Conservation (phyloP, 805 yeast species). For the Lachancea kluyveri region DNA sequence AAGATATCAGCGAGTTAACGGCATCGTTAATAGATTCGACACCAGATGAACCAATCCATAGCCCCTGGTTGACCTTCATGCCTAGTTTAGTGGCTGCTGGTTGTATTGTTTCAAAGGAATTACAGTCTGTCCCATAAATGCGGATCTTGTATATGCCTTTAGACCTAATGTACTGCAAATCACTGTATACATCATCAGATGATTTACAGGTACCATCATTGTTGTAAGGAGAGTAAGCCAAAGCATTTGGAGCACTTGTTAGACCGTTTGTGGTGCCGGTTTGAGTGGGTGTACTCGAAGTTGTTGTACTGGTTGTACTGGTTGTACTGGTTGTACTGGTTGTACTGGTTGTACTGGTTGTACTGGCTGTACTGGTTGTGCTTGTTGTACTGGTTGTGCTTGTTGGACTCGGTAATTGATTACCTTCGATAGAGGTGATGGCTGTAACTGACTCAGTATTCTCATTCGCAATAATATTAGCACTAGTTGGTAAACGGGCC, state of each 20-base stretch:
- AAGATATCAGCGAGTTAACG: constrained; percentile 46
- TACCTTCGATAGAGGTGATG: no score
- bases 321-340: constrained; percentile 8
- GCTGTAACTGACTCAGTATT: no score
- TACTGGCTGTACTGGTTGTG: constrained; percentile 6
- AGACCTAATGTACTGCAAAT: constrained; percentile 49
- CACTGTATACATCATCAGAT: constrained; percentile 45
- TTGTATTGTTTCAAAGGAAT: constrained; percentile 55
- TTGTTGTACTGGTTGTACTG: constrained; percentile 12
- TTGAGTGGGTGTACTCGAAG: constrained; percentile 18
- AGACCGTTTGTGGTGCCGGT: constrained; percentile 21
- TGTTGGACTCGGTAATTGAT: no score
- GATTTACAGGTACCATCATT: constrained; percentile 64
- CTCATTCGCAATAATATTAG: no score
- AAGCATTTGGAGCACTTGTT: constrained; percentile 44
- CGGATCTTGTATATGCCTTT: constrained; percentile 65
- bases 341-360: constrained; percentile 9
- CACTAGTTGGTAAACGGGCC: no score
- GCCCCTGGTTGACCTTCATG: constrained; percentile 74
- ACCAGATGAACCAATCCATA: constrained; percentile 68
- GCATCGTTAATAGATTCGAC: constrained; percentile 61
- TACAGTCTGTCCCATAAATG: constrained; percentile 85
- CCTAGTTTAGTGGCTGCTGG: constrained; percentile 58
- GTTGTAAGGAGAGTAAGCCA: constrained; percentile 77
- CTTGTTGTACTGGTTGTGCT: no score